Conservation (phyloP, 2,329 filamentous ascomycete species). For the Hyphodiscus sp. region DNA sequence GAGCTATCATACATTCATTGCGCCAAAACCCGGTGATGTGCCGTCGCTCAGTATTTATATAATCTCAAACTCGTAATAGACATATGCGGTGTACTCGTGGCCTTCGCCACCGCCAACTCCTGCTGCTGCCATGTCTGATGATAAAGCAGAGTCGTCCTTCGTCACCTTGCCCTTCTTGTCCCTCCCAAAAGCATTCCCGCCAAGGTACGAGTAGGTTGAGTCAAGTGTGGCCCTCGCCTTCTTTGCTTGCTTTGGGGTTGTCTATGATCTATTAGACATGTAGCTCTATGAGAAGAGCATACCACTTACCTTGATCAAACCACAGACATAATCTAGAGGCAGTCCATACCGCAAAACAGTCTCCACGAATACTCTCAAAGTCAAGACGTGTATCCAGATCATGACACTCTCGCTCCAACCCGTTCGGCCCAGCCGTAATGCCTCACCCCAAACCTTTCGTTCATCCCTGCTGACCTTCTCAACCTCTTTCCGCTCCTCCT, state of each 20-base stretch:
- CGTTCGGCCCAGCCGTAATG: slow-evolving; percentile 77
- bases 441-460: slow-evolving; percentile 88
- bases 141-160: slow-evolving; percentile 77
- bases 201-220: slow-evolving; percentile 80
- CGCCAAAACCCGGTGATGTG: slow-evolving; percentile 11
- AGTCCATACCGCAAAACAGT: slow-evolving; percentile 94
- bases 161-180: slow-evolving; percentile 91
- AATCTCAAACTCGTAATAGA: slow-evolving; percentile 94
- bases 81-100: slow-evolving; percentile 88
- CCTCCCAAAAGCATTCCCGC: slow-evolving; percentile 85
- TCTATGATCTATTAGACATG: slow-evolving; percentile 44
- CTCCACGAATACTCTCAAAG: slow-evolving; percentile 91
- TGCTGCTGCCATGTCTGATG: slow-evolving; percentile 77
- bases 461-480: slow-evolving; percentile 78
- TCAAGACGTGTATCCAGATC: slow-evolving; percentile 90
- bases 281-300: neutral
- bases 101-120: slow-evolving; percentile 63
- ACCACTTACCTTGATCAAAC: slow-evolving; percentile 68
- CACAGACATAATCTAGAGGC: slow-evolving; percentile 82
- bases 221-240: slow-evolving; percentile 78
- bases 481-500: slow-evolving; percentile 83
- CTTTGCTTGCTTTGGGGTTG: slow-evolving; percentile 72
- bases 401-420: slow-evolving; percentile 95
- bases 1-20: slow-evolving; percentile 14
- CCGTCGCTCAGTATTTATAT: slow-evolving; percentile 23